A percentile compares a stretch with the other conserved stretches of the same genome.
Evolutionary conservation across 1,139 yeast species (phyloP).

Genomic region (Suhomyces ambrosiae): DNA sequence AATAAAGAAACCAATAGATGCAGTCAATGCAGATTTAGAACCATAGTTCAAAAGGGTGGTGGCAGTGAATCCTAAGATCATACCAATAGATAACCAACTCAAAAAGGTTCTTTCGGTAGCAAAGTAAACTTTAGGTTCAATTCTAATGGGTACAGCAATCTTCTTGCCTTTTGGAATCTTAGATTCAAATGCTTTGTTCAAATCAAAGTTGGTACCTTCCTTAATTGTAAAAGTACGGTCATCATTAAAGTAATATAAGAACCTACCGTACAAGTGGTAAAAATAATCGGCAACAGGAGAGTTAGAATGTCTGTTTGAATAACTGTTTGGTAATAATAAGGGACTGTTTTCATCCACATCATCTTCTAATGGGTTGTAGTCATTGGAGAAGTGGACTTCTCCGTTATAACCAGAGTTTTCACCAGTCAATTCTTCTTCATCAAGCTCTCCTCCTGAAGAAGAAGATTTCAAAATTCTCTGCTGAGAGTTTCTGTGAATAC

Average conservation of each 20-base stretch:
- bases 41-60: conserved; percentile 73
- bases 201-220: conserved; percentile 77
- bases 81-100: conserved; percentile 75
- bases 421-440: conserved; percentile 46
- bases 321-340: conserved; percentile 41
- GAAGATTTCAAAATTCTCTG: conserved; percentile 34
- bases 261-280: conserved; percentile 37
- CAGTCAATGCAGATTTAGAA: conserved; percentile 66
- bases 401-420: conserved; percentile 36
- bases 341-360: conserved; percentile 49
- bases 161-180: conserved; percentile 77
- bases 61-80: conserved; percentile 73
- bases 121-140: conserved; percentile 83
- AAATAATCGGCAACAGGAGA: conserved; percentile 38
- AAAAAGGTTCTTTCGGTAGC: conserved; percentile 82
- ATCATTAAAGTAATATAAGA: conserved; percentile 56
- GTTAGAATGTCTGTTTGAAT: conserved; percentile 28
- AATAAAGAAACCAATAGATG: conserved; percentile 86
- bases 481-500: conserved; percentile 44
- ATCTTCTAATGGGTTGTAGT: conserved; percentile 50
- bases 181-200: conserved; percentile 46
- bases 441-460: conserved; percentile 53
- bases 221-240: conserved; percentile 76
- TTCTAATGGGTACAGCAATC: conserved; percentile 76
- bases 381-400: conserved; percentile 51